phyloP scores from a whole-genome alignment of 441 rosid species.

The Euphorbia schlechtendalii region DNA sequence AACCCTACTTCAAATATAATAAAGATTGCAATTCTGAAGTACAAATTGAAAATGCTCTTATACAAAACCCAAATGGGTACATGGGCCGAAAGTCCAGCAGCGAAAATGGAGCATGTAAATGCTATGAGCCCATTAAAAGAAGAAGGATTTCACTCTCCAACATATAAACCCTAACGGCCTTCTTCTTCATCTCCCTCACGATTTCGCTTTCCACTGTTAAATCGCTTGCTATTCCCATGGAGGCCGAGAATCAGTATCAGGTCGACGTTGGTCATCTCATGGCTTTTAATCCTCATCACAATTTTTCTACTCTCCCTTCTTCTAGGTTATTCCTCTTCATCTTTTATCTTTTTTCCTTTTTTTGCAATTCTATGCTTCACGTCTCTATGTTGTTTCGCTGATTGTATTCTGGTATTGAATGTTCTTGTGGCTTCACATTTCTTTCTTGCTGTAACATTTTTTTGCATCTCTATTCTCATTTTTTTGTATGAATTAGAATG shows the following conservation, averaged over 20 bases:
- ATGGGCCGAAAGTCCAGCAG: neutral
- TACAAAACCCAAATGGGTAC: too few relatives aligned
- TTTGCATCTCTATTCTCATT: too few relatives aligned
- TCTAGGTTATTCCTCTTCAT: constrained; percentile 38
- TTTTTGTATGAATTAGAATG: too few relatives aligned
- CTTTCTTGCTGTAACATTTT: neutral
- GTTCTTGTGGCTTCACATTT: neutral
- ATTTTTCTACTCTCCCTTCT: constrained; percentile 45
- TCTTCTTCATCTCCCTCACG: neutral
- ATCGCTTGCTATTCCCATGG: constrained; percentile 14
- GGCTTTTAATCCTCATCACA: constrained; percentile 52
- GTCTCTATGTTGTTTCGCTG: neutral
- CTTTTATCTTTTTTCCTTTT: neutral
- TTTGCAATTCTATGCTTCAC: neutral
- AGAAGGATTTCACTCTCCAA: too few relatives aligned
- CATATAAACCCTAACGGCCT: neutral
- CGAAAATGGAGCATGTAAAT: neutral
- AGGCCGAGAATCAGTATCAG: constrained; percentile 28
- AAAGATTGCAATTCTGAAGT: too few relatives aligned
- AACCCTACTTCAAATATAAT: too few relatives aligned
- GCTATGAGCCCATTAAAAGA: neutral
- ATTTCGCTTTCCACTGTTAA: too few relatives aligned
- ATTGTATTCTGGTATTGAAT: neutral
- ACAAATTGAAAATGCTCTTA: too few relatives aligned
- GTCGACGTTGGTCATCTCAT: constrained; percentile 73